These are phyloP conservation scores for Ogataea polymorpha DNA, from an alignment of 805 yeast genomes.

Conservation along the genomic window DNA sequence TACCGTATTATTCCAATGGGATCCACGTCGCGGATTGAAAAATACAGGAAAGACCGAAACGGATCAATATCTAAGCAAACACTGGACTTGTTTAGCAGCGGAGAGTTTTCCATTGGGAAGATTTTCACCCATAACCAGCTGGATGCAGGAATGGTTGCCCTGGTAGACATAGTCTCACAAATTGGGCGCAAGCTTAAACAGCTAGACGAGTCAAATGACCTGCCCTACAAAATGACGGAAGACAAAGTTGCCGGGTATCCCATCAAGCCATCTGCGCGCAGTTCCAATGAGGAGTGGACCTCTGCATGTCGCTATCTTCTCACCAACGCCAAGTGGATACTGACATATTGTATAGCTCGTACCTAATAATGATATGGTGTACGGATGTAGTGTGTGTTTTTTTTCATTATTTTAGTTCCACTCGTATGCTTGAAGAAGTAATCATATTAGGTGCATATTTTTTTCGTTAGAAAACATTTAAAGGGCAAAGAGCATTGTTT, in stretches of 20 bases:
- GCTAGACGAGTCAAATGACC: slow-evolving; percentile 53
- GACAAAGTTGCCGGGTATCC: slow-evolving; percentile 77
- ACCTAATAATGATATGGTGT: not conserved
- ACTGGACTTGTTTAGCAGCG: slow-evolving; percentile 60
- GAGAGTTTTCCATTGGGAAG: slow-evolving; percentile 71
- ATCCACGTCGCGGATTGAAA: slow-evolving; percentile 73
- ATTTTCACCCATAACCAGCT: slow-evolving; percentile 69
- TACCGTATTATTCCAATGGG: slow-evolving; percentile 81
- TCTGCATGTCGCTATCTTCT: slow-evolving; percentile 79
- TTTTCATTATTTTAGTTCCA: too few relatives aligned
- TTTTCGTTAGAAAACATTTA: not conserved
- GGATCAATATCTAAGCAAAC: slow-evolving; percentile 31
- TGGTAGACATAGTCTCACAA: slow-evolving; percentile 58
- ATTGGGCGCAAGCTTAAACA: slow-evolving; percentile 43
- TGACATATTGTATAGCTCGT: slow-evolving; percentile 61
- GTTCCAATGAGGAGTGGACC: slow-evolving; percentile 81
- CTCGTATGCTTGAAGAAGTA: slow-evolving; percentile 5
- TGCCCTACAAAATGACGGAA: slow-evolving; percentile 70
- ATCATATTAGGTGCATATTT: slow-evolving; percentile 9
- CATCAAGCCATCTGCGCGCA: slow-evolving; percentile 61
- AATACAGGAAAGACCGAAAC: slow-evolving; percentile 38
- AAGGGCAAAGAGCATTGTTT: not conserved
- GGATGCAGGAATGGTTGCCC: slow-evolving; percentile 78
- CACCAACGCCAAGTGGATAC: slow-evolving; percentile 80
- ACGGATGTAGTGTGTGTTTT: slow-evolving; percentile 2